Evolutionary conservation across 1,284 basidiomycete species (phyloP).

Genomic region (Cryptococcus sp.): DNA sequence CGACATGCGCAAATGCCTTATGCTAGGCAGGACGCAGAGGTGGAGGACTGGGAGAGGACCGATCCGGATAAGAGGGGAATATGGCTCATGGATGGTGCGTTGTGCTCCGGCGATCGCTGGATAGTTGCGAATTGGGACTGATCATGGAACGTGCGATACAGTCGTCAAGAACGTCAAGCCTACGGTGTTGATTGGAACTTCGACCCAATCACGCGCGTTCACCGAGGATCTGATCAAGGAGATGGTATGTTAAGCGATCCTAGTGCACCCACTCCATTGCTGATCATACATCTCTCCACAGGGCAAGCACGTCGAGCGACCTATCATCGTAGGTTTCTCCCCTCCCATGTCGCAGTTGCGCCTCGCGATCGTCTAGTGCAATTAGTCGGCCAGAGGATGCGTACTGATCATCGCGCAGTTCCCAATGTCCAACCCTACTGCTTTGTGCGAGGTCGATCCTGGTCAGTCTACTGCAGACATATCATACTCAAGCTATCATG

Average conservation of each 20-base stretch:
- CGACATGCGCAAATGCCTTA: constrained; percentile 53
- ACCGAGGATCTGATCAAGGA: constrained; percentile 67
- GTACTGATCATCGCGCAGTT: constrained; percentile 48
- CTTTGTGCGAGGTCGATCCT: constrained; percentile 73
- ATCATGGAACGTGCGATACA: constrained; percentile 31
- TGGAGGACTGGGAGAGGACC: constrained; percentile 49
- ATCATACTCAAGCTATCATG: too few relatives aligned
- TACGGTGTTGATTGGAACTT: constrained; percentile 81
- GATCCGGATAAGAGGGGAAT: constrained; percentile 45
- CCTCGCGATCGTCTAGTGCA: neutral
- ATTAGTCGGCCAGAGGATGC: neutral
- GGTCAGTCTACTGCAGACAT: too few relatives aligned
- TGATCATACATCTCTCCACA: neutral
- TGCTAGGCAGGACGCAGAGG: constrained; percentile 54
- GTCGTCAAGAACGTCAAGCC: constrained; percentile 69
- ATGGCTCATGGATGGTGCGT: constrained; percentile 54
- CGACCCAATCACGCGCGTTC: constrained; percentile 78
- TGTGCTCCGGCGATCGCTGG: neutral
- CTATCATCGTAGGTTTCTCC: constrained; percentile 62
- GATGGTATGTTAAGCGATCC: constrained; percentile 58
- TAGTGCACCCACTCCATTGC: constrained; percentile 57
- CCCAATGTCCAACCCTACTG: constrained; percentile 78
- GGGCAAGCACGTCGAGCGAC: constrained; percentile 66
- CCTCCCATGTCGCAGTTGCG: neutral
- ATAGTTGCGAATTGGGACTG: constrained; percentile 41